These are phyloP conservation scores for Sonneratia caseolaris DNA, from an alignment of 345 rosid genomes.

Conservation along the genomic window DNA sequence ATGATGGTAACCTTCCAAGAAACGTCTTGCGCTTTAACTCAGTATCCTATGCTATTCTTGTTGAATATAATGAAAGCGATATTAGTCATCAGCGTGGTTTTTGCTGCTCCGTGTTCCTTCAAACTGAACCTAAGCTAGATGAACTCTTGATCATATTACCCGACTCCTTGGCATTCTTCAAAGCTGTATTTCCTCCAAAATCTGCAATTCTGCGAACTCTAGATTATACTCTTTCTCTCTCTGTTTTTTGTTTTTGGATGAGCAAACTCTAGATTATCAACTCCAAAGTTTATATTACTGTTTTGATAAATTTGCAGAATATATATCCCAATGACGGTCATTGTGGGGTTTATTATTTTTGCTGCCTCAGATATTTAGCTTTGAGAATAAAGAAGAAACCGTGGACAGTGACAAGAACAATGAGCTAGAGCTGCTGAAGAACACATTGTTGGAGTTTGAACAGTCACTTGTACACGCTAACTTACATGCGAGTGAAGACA, in stretches of 20 bases:
- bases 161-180: not conserved
- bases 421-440: conserved; percentile 35
- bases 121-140: not conserved
- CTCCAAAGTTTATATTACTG: not conserved
- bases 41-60: not conserved
- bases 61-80: not conserved
- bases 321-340: conserved; percentile 48
- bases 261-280: no score
- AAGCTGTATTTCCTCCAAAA: not conserved
- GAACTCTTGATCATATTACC: not conserved
- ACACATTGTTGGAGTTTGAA: conserved; percentile 50
- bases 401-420: conserved; percentile 11
- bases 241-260: no score
- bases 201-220: not conserved
- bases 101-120: not conserved
- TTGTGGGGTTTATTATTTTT: conserved; percentile 79
- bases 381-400: conserved; percentile 27
- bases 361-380: conserved; percentile 63
- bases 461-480: conserved; percentile 57
- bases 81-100: not conserved
- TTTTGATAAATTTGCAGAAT: conserved; percentile 36
- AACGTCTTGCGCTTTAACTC: not conserved
- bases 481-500: conserved; percentile 61
- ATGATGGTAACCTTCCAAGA: no score
- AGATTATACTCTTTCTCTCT: not conserved